These are phyloP conservation scores for Teratosphaeria viscida DNA, from an alignment of 2,329 filamentous ascomycete genomes.

Conservation along the genomic window DNA sequence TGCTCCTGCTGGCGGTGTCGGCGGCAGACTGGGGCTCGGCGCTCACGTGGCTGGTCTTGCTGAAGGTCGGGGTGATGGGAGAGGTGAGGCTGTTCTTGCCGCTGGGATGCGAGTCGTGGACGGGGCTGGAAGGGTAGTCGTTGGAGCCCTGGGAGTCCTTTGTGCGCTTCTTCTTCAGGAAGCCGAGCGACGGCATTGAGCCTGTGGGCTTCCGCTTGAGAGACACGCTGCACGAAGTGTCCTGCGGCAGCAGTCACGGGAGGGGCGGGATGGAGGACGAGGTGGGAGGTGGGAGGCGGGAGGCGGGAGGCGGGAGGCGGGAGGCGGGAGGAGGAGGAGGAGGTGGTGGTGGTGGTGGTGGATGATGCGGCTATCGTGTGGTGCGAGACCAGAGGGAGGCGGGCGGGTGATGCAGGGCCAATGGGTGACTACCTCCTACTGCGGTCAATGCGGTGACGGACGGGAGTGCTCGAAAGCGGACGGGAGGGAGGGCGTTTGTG, in stretches of 20 bases:
- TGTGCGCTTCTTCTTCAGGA: conserved; percentile 98
- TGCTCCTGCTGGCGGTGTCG: neutral
- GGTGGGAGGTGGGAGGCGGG: too few relatives aligned
- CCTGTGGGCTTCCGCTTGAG: conserved; percentile 3
- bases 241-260: neutral
- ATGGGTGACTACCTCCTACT: neutral
- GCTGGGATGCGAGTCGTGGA: conserved; percentile 22
- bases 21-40: conserved; percentile 21
- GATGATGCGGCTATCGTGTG: neutral
- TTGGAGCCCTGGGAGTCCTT: conserved; percentile 61
- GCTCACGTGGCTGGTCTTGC: conserved; percentile 18
- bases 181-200: conserved; percentile 84
- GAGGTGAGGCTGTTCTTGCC: conserved; percentile 30
- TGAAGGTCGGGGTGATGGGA: conserved; percentile 41
- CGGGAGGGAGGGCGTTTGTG: neutral
- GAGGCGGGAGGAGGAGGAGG: too few relatives aligned
- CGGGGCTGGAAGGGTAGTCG: conserved; percentile 54
- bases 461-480: neutral
- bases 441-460: neutral
- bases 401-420: neutral
- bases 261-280: neutral
- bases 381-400: neutral
- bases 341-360: neutral
- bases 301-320: too few relatives aligned
- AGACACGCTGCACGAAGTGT: conserved; percentile 1